Conservation (phyloP, 768 basidiomycete species). For the Holtermannia corniformis region DNA sequence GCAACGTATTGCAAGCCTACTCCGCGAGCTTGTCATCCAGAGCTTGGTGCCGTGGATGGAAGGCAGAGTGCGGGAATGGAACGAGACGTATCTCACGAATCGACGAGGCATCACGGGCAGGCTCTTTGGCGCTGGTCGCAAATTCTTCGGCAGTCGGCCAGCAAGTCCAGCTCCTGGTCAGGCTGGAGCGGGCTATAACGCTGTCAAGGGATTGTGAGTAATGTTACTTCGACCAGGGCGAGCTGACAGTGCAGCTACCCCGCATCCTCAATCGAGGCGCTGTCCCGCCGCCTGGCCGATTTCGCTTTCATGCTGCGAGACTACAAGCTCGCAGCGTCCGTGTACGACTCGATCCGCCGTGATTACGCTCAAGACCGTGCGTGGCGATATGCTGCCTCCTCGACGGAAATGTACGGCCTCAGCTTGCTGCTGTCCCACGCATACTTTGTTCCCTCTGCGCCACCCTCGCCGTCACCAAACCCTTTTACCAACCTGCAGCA, state of each 20-base stretch:
- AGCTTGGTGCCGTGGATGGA: conserved; percentile 96
- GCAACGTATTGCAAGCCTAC: conserved; percentile 49
- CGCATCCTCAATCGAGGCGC: conserved; percentile 30
- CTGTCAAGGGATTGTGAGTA: conserved; percentile 42
- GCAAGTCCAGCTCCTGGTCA: conserved; percentile 25
- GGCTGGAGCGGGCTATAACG: conserved; percentile 33
- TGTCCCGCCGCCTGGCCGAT: conserved; percentile 73
- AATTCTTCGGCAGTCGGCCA: conserved; percentile 42
- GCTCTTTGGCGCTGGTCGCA: conserved; percentile 43
- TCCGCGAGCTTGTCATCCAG: conserved; percentile 79
- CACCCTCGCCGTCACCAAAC: conserved; percentile 8
- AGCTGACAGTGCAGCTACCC: conserved; percentile 39
- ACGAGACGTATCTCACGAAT: conserved; percentile 52
- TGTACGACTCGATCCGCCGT: conserved; percentile 81
- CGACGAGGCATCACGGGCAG: conserved; percentile 41
- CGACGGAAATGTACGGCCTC: conserved; percentile 61
- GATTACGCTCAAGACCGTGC: conserved; percentile 48
- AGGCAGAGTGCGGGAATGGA: conserved; percentile 84
- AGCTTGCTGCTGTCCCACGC: conserved; percentile 45
- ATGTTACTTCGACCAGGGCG: too few relatives aligned
- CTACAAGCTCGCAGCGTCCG: conserved; percentile 64
- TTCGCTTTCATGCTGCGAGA: conserved; percentile 90
- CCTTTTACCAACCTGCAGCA: conserved; percentile 33
- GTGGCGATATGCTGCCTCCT: conserved; percentile 47
- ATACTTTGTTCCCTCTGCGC: conserved; percentile 29